Evolutionary conservation across 768 basidiomycete species (phyloP).

Genomic region (Collybiopsis confluens): DNA sequence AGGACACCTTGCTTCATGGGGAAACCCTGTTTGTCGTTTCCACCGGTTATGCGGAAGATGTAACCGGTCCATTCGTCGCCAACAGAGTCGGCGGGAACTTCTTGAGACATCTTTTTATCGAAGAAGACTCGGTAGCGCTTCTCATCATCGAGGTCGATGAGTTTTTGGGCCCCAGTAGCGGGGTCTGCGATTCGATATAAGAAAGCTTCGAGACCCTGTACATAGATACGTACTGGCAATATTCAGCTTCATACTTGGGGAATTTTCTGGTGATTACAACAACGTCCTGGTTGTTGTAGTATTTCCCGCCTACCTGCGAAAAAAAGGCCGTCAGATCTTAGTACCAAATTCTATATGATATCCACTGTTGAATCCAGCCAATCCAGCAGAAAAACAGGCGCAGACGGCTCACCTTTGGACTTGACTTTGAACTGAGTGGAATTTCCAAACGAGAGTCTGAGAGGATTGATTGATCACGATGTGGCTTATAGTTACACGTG

Average conservation of each 20-base stretch:
- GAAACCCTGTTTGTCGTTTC: constrained; percentile 99
- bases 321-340: not conserved
- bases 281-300: not conserved
- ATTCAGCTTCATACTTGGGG: constrained; percentile 88
- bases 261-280: not conserved
- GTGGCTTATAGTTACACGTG: not conserved
- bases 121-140: constrained; percentile 87
- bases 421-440: too few relatives aligned
- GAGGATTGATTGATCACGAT: not conserved
- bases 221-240: constrained; percentile 76
- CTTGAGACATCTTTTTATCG: constrained; percentile 95
- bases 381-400: too few relatives aligned
- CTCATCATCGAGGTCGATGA: constrained; percentile 92
- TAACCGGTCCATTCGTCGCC: constrained; percentile 98
- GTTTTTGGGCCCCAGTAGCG: constrained; percentile 96
- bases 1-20: constrained; percentile 99
- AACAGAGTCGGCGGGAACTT: constrained; percentile 85
- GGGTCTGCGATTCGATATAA: constrained; percentile 58
- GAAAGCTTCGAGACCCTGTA: too few relatives aligned
- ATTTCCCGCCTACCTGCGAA: not conserved
- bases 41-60: constrained; percentile 93
- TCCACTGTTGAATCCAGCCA: too few relatives aligned
- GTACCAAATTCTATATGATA: too few relatives aligned
- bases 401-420: not conserved
- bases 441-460: too few relatives aligned